Conservation (phyloP, 306 rosid species). For the Malus asiatica region DNA sequence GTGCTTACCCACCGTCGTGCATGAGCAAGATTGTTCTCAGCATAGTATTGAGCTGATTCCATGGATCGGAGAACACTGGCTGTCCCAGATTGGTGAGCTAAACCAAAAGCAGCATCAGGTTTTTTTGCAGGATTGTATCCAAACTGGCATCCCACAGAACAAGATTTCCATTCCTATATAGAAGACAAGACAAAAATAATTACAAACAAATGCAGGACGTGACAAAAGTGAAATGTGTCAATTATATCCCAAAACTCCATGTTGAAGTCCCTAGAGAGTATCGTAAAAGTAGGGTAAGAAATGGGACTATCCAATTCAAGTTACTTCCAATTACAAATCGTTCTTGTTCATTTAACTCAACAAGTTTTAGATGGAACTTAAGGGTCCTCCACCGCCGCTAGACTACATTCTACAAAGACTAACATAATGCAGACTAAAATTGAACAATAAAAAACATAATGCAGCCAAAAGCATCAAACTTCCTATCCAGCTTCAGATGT, state of each 20-base stretch:
- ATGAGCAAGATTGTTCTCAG: constrained; percentile 53
- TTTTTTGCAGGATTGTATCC: constrained; percentile 28
- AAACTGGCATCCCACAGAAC: constrained; percentile 76
- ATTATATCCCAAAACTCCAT: not conserved
- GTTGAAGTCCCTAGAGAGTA: not conserved
- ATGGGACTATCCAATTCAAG: not conserved
- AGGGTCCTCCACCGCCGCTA: not conserved
- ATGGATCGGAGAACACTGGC: constrained; percentile 71
- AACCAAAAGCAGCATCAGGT: constrained; percentile 75
- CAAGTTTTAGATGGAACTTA: not conserved
- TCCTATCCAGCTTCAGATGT: not conserved
- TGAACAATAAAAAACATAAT: not conserved
- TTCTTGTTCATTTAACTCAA: not conserved
- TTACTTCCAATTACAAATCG: not conserved
- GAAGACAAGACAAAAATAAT: constrained; percentile 8
- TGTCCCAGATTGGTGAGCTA: constrained; percentile 34
- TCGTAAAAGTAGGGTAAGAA: too few relatives aligned
- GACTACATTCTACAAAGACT: not conserved
- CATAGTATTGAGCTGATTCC: constrained; percentile 78
- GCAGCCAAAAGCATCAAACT: not conserved
- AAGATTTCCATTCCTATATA: constrained; percentile 59
- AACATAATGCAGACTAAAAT: not conserved
- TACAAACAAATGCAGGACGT: not conserved
- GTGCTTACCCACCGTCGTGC: constrained; percentile 99
- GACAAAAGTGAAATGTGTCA: not conserved